Evolutionary conservation across 192 early-diverging fungal genomes (phyloP), one percentile per base, ranked within the genome.

Genomic region (Diversispora epigaea): DNA sequence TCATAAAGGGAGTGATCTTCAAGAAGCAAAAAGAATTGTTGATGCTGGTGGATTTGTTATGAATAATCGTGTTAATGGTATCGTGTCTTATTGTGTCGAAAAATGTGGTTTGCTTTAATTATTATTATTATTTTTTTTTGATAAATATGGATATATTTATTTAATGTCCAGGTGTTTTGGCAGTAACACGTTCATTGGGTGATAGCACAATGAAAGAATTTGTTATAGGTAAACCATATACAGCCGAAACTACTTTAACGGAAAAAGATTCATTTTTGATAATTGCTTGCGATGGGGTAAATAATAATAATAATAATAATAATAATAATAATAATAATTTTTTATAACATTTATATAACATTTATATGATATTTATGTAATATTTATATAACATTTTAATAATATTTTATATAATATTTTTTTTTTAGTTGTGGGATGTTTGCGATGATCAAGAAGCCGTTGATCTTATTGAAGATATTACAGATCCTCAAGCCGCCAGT

Each of bases 21-120:
- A 86, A 49, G 97, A 99, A 80, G 90, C 90, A n/a, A 91, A 92
- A 67, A 87, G 97, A 69, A 95, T 99, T 50, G 83, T 92, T 22
- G 97, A 97, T 64, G 86, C 92, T 10, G 97, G 97, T 43, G 97
- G 97, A 14, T 98, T 97, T 80, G 89, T 99, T 21, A 93, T 99
- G 86, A 99, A 99, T 80, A 94, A 95, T 72, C 90, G 97, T 9
- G 97, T 99, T 25, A 99, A 98, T 81, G 96, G 94, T 94, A 73
- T 50, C 56, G 44, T 43, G 4, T 32, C 4, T 49, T 15, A 15
- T 62, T 32, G 32, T 62, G 32, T 73, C 4, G 9, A 11, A 3
- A 47, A 17, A 39, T 12, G 17, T 63, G 21, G 50, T 17, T 25
- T 40, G 7, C 68, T 58, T 58, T 71, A 45, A 21, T 61, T 64